phyloP scores from a whole-genome alignment of 1,284 basidiomycete species.

The Lentinula novae-zelandiae region DNA sequence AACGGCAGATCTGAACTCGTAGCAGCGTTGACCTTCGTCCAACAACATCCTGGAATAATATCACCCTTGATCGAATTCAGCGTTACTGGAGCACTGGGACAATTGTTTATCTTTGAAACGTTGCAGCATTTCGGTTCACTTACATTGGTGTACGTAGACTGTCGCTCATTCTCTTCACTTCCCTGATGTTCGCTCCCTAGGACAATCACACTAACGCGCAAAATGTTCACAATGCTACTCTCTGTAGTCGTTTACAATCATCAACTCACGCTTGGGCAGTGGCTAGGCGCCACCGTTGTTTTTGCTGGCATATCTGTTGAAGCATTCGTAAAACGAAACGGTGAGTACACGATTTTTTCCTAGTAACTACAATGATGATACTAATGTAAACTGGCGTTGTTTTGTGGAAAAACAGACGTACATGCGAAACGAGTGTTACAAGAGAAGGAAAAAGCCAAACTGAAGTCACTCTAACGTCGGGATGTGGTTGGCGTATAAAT shows the following conservation, averaged over 20 bases:
- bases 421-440: constrained; percentile 74
- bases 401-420: constrained; percentile 45
- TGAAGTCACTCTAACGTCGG: constrained; percentile 63
- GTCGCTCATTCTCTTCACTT: neutral
- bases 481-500: constrained; percentile 3
- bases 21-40: constrained; percentile 73
- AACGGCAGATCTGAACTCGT: constrained; percentile 64
- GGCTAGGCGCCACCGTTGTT: constrained; percentile 87
- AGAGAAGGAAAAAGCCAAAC: constrained; percentile 77
- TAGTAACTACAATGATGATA: neutral
- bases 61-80: constrained; percentile 83
- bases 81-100: constrained; percentile 88
- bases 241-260: constrained; percentile 94
- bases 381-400: neutral
- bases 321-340: constrained; percentile 83
- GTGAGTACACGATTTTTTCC: constrained; percentile 33
- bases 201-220: constrained; percentile 94
- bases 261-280: constrained; percentile 80
- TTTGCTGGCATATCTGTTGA: constrained; percentile 94
- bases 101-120: constrained; percentile 98
- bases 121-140: constrained; percentile 93
- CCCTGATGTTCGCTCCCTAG: constrained; percentile 31
- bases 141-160: constrained; percentile 76
- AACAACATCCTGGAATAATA: constrained; percentile 76
- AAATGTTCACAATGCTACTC: constrained; percentile 97